These are phyloP conservation scores for Rusavskia elegans DNA, from an alignment of 495 filamentous ascomycete genomes.

Conservation along the genomic window DNA sequence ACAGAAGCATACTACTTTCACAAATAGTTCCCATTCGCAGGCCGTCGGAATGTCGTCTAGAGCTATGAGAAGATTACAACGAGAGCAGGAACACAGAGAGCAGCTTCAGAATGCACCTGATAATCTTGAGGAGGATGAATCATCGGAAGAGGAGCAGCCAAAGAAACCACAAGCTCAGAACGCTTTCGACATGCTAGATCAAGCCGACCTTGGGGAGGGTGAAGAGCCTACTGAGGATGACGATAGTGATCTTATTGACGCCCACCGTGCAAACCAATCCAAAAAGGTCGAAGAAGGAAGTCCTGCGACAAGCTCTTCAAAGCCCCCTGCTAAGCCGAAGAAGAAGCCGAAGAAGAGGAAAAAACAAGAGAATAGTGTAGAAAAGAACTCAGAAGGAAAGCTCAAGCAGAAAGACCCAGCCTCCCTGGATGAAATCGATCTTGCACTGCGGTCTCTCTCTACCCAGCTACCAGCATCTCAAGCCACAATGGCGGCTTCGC, in stretches of 20 bases:
- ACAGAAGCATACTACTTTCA: no score
- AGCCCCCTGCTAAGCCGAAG: slow-evolving; percentile 12
- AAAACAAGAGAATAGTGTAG: slow-evolving; percentile 5
- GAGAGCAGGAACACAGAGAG: slow-evolving; percentile 44
- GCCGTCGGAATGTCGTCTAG: slow-evolving; percentile 54
- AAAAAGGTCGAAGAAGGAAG: neutral
- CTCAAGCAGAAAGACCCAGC: slow-evolving; percentile 14
- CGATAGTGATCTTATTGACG: neutral
- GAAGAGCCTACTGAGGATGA: neutral
- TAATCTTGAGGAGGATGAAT: slow-evolving; percentile 29
- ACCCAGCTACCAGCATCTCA: slow-evolving; percentile 13
- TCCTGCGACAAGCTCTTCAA: slow-evolving; percentile 1
- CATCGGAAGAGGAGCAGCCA: slow-evolving; percentile 32
- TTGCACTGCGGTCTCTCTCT: slow-evolving; percentile 51
- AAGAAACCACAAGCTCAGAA: slow-evolving; percentile 27
- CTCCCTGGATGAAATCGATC: slow-evolving; percentile 68
- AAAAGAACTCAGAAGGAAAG: slow-evolving; percentile 21
- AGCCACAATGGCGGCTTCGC: neutral
- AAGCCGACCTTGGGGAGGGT: slow-evolving; percentile 19
- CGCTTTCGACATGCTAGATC: slow-evolving; percentile 33
- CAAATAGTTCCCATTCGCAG: no score
- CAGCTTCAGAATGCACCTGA: slow-evolving; percentile 29
- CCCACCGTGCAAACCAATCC: neutral
- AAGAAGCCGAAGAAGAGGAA: slow-evolving; percentile 14
- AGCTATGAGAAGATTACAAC: slow-evolving; percentile 62